Percentiles rank a stretch among this genome's conserved stretches.
These are phyloP conservation scores for Phialophora chinensis DNA, from an alignment of 2,329 filamentous ascomycete species.

Conservation along the genomic window DNA sequence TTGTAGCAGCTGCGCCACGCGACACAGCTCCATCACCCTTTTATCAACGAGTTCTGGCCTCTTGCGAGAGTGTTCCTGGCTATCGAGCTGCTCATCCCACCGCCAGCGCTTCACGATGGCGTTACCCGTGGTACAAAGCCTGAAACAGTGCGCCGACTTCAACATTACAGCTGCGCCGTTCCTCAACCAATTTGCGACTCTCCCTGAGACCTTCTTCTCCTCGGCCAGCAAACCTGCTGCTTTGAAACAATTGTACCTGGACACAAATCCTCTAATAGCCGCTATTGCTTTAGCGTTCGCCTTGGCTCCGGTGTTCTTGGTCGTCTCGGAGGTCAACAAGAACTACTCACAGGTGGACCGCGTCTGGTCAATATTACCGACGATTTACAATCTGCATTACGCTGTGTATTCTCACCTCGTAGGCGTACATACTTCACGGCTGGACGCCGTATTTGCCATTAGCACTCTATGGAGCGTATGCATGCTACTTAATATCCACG, in stretches of 20 bases:
- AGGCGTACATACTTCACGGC: conserved; percentile 69
- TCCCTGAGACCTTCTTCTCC: conserved; percentile 69
- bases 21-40: not conserved
- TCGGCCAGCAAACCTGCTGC: conserved; percentile 65
- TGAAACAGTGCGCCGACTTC: conserved; percentile 79
- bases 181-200: conserved; percentile 69
- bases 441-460: conserved; percentile 75
- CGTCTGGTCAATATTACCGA: conserved; percentile 86
- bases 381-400: conserved; percentile 85
- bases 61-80: conserved; percentile 31
- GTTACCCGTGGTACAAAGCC: conserved; percentile 71
- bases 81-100: not conserved
- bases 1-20: not conserved
- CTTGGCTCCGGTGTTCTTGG: conserved; percentile 73
- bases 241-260: conserved; percentile 74
- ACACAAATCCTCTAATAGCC: conserved; percentile 84
- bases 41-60: not conserved
- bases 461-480: conserved; percentile 80
- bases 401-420: conserved; percentile 79
- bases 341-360: conserved; percentile 99
- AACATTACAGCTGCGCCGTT: conserved; percentile 76
- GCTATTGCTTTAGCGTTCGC: conserved; percentile 74
- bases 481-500: conserved; percentile 6
- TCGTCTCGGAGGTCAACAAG: conserved; percentile 81
- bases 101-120: conserved; percentile 58